Conservation (phyloP, 1,139 yeast genomes). For the Diutina mesorugosa region DNA sequence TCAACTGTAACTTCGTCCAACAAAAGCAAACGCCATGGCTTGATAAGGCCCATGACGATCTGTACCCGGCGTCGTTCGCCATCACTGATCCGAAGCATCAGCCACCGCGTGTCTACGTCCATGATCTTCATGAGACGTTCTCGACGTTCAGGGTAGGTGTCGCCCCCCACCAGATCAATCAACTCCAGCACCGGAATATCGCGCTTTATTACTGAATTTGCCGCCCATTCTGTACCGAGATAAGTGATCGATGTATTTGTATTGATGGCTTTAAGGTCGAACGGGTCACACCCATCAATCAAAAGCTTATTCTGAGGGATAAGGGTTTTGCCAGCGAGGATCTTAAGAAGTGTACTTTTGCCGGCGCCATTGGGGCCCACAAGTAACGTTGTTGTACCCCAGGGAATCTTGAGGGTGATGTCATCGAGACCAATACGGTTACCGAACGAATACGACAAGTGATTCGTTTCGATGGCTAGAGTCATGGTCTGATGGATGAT, state of each 20-base stretch:
- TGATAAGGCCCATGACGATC: conserved; percentile 79
- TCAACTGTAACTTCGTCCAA: conserved; percentile 95
- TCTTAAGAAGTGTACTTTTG: conserved; percentile 71
- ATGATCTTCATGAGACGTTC: conserved; percentile 61
- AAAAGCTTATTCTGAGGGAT: conserved; percentile 57
- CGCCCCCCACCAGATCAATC: conserved; percentile 77
- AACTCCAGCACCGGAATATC: conserved; percentile 80
- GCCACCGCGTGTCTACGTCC: conserved; percentile 82
- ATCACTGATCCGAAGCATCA: conserved; percentile 84
- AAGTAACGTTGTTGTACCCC: conserved; percentile 64
- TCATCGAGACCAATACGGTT: conserved; percentile 52
- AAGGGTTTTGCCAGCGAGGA: conserved; percentile 84
- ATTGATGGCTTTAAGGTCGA: conserved; percentile 19
- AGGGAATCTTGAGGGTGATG: conserved; percentile 45
- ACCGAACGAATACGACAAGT: conserved; percentile 59
- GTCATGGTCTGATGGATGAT: neutral
- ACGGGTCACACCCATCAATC: conserved; percentile 81
- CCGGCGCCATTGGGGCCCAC: conserved; percentile 98
- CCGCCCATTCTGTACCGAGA: conserved; percentile 96
- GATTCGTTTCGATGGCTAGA: conserved; percentile 34
- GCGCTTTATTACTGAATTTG: conserved; percentile 76
- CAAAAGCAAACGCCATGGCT: conserved; percentile 77
- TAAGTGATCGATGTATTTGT: conserved; percentile 48
- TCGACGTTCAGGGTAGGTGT: conserved; percentile 57
- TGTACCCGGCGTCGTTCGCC: conserved; percentile 95